Evolutionary conservation across 2,329 filamentous ascomycete species (phyloP), one percentile per base, ranked within the genome.

Genomic region (Clarireedia sp.): DNA sequence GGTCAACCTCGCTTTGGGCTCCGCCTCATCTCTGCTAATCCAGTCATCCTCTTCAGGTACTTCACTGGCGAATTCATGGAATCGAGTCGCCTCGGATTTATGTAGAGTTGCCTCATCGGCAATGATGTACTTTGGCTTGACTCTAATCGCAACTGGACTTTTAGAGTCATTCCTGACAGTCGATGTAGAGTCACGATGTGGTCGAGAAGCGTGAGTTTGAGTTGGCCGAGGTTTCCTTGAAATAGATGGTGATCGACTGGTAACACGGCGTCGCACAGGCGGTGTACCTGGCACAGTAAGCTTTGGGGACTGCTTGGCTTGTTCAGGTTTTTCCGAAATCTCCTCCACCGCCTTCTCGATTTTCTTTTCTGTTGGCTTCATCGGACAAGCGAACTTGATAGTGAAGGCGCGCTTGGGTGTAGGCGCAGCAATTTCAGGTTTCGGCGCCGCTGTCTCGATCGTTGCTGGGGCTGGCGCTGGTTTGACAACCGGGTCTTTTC

Each of bases 21-120:
- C 81, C 76, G 63, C 63, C 8, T 54, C 54, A 64, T 89, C 86
- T 55, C 86, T 83, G 16, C 76, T 76, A 29, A 95, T 89, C 94
- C 94, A 99, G 64, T 96, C 91, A 56, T 96, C 91, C 59, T 94
- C 87, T 57, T 89, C 83, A 41, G 86, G 78, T 56, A 84, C 79
- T 49, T 89, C 90, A 68, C 87, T 90, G 44, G 89, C 92, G 69
- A 97, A 97, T 66, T 96, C 92, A 69, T 96, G 89, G 68, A 96
- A 97, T 48, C 74, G 82, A 67, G 74, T 83, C 24, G 77, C 76
- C 60, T 85, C 80, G 1, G 66, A 69, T 17, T 59, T 60, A 33
- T 64, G 56, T 12, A 69, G 52, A 23, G 60, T 64, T 19, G 63
- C 59, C 29, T 68, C 64, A 36, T 65, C 63, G 24, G 64, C 64